Percentiles rank a stretch among this genome's conserved stretches.
These are phyloP conservation scores for Microsporum audouinii DNA, from an alignment of 2,329 filamentous ascomycete species.

Conservation along the genomic window DNA sequence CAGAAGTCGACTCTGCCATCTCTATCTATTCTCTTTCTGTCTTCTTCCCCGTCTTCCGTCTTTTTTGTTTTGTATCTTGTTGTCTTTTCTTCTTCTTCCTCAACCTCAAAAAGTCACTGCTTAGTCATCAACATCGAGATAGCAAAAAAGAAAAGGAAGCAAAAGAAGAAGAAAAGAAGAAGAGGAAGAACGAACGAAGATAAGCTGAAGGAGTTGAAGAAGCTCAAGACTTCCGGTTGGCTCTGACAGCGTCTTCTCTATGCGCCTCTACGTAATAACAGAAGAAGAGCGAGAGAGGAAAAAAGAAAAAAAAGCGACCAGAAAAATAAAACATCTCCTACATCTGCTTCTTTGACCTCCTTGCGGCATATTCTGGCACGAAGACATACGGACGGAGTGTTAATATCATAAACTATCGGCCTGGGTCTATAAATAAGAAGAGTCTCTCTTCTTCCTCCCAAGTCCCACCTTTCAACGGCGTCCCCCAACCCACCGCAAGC, in stretches of 20 bases:
- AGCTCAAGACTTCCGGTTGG: neutral
- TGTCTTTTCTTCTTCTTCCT: neutral
- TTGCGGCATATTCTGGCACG: neutral
- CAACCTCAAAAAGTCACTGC: neutral
- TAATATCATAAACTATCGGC: neutral
- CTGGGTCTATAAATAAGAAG: neutral
- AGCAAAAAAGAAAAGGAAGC: neutral
- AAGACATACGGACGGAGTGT: neutral
- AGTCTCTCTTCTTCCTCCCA: neutral
- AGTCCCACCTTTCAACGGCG: neutral
- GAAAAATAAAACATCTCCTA: conserved; percentile 1
- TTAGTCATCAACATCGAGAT: neutral
- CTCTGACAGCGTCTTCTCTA: neutral
- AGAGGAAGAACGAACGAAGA: neutral
- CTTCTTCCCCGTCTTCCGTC: neutral
- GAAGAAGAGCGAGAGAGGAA: neutral
- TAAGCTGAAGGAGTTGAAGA: neutral
- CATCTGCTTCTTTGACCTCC: neutral
- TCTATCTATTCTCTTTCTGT: neutral
- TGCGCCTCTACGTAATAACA: neutral
- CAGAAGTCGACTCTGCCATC: neutral
- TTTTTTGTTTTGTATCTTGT: neutral
- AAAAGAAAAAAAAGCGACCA: neutral
- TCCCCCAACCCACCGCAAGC: neutral
- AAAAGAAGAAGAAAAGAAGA: neutral